Percentiles rank a stretch among this genome's conserved stretches.
These are phyloP conservation scores for Cutaneotrichosporon sp. DNA, from an alignment of 1,284 basidiomycete species.

Conservation along the genomic window DNA sequence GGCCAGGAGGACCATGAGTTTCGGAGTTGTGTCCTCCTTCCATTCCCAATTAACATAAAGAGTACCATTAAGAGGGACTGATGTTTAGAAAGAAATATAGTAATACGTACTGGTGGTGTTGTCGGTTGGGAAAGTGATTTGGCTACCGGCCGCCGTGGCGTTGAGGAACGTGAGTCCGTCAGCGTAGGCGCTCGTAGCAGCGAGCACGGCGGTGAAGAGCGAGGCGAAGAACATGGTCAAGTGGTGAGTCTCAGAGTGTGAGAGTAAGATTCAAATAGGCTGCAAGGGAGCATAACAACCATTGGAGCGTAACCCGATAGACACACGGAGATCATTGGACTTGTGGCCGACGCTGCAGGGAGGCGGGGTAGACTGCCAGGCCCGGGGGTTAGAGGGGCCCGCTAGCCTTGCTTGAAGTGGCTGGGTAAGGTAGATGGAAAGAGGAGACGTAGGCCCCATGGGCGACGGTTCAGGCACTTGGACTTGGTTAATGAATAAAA, in stretches of 20 bases:
- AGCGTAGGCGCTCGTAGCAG: neutral
- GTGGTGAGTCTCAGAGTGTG: constrained; percentile 8
- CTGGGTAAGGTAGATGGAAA: no score
- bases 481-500: no score
- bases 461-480: no score
- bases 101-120: constrained; percentile 1
- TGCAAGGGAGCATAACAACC: no score
- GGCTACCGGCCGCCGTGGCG: constrained; percentile 2
- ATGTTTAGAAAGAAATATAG: neutral
- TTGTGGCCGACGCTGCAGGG: no score
- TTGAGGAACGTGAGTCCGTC: neutral
- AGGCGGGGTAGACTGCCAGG: no score
- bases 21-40: constrained; percentile 8
- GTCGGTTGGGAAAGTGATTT: constrained; percentile 1
- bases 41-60: constrained; percentile 9
- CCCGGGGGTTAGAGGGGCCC: no score
- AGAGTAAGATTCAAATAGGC: neutral
- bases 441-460: no score
- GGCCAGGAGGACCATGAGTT: constrained; percentile 7
- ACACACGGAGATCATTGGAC: no score
- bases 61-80: constrained; percentile 11
- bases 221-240: constrained; percentile 1
- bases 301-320: no score
- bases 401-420: no score
- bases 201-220: constrained; percentile 1